phyloP scores from a whole-genome alignment of 2,329 filamentous ascomycete species.

The Lachnellula arida region DNA sequence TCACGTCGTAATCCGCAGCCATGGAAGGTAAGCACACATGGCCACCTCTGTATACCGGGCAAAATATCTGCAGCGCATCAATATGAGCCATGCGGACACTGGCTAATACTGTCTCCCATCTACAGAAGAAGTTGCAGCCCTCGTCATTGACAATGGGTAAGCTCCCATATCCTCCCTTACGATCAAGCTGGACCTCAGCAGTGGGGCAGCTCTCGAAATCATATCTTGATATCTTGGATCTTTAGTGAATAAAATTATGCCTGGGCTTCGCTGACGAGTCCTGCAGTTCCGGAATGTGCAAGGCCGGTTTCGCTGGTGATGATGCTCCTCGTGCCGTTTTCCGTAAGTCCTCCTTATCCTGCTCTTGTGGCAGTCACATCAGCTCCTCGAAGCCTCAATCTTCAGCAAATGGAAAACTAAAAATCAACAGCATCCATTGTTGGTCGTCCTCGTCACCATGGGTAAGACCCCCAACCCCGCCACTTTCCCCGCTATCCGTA shows the following conservation, averaged over 20 bases:
- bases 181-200: slow-evolving; percentile 15
- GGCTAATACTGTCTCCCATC: slow-evolving; percentile 25
- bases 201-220: slow-evolving; percentile 19
- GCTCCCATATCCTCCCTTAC: slow-evolving; percentile 44
- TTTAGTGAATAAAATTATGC: slow-evolving; percentile 6
- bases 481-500: slow-evolving; percentile 16
- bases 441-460: slow-evolving; percentile 99
- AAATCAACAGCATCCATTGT: slow-evolving; percentile 82
- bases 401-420: slow-evolving; percentile 13
- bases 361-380: neutral
- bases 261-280: slow-evolving; percentile 20
- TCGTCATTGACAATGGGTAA: slow-evolving; percentile 99
- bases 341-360: slow-evolving; percentile 68
- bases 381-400: neutral
- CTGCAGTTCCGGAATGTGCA: slow-evolving; percentile 98
- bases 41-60: slow-evolving; percentile 2
- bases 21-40: slow-evolving; percentile 37
- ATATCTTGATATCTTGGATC: neutral
- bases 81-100: slow-evolving; percentile 11
- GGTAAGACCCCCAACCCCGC: slow-evolving; percentile 58
- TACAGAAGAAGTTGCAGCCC: slow-evolving; percentile 99
- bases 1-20: slow-evolving; percentile 33
- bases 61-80: slow-evolving; percentile 12
- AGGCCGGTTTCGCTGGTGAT: slow-evolving; percentile 99
- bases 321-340: slow-evolving; percentile 99